Base-by-base conservation (phyloP, 345 rosid species). In the Eucalyptus cloeziana region DNA sequence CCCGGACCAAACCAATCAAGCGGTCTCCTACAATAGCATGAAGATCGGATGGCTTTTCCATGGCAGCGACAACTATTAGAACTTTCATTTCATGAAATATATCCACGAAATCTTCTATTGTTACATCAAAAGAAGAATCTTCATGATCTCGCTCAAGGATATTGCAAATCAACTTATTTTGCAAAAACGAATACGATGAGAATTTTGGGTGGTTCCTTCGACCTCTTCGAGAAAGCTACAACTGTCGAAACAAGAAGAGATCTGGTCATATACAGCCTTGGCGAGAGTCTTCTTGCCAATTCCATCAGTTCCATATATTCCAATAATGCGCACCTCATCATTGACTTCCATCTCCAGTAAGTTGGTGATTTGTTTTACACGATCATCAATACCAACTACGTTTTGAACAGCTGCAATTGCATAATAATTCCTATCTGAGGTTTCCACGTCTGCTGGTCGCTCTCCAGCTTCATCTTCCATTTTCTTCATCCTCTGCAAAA, bases 381-480 rank as follows among this genome's bases (percentile, higher is more conserved):
- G 58, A 52, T 52, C 58, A 19, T 52, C 58, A 19, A 52, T 52
- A 7, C 58, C 58, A 52, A 40, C 58, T 4, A 52, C 4, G 7
- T 52, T 52, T 2, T 52, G 58, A 52, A 52, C 58, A 52, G 58
- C 58, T 52, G 58, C 58, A 19, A 52, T 52, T 52, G 58, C 58
- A 0, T 19, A 19, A 0, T 19, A 19, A 50, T 50, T 50, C 52
- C 52, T 50, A 19, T 21, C 58, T 7, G 24, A 52, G 24, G 10
- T 19, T 52, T 0, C 24, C 58, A 19, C 0, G 58, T 19, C 58
- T 52, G 0, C 24, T 19, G 58, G 2, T 19, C 0, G 58, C 58
- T 3, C 0, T 19, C 4, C 1, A 7, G 2, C 0, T 19, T 19
- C 4, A 19, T 52, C 1, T 3, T 52, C 3, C 0, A 19, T 19